phyloP scores from a whole-genome alignment of 1,284 basidiomycete species.

The Cutaneotrichosporon cyanovorans region DNA sequence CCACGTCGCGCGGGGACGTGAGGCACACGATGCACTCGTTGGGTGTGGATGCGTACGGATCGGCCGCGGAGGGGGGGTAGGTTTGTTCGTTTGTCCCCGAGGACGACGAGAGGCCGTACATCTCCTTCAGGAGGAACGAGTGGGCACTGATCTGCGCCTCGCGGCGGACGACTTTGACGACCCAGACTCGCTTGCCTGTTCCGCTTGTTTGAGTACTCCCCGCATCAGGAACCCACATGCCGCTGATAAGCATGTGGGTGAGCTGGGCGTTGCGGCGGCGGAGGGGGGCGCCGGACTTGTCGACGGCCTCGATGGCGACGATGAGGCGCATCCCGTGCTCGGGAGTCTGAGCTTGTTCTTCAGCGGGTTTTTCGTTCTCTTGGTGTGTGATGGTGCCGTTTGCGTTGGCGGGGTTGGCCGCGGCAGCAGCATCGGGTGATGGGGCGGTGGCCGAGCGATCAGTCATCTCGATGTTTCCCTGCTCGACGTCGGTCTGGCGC shows the following conservation, averaged over 20 bases:
- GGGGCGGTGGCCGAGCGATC: slow-evolving; percentile 21
- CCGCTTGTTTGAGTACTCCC: slow-evolving; percentile 9
- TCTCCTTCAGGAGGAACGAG: slow-evolving; percentile 85
- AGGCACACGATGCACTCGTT: slow-evolving; percentile 84
- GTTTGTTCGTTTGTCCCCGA: slow-evolving; percentile 45
- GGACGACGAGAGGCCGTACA: slow-evolving; percentile 64
- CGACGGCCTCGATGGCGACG: slow-evolving; percentile 67
- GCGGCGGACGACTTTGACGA: slow-evolving; percentile 78
- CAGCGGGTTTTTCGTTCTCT: slow-evolving; percentile 32
- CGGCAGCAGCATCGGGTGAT: slow-evolving; percentile 21
- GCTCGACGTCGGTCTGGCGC: slow-evolving; percentile 32
- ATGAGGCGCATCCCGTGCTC: slow-evolving; percentile 64
- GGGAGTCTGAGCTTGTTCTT: slow-evolving; percentile 48
- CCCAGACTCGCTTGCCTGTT: slow-evolving; percentile 57
- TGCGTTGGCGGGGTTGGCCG: slow-evolving; percentile 33
- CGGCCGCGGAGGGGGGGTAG: slow-evolving; percentile 50
- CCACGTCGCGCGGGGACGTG: slow-evolving; percentile 75
- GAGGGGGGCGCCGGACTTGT: slow-evolving; percentile 54
- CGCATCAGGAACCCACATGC: slow-evolving; percentile 52
- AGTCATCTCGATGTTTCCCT: slow-evolving; percentile 38
- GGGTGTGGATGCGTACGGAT: slow-evolving; percentile 62
- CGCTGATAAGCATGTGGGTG: slow-evolving; percentile 75
- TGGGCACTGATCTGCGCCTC: slow-evolving; percentile 76
- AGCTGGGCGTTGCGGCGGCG: slow-evolving; percentile 68
- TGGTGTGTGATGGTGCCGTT: no score